Base-by-base conservation (phyloP, 2,329 filamentous ascomycete species). In the Endocalyx cinctus region DNA sequence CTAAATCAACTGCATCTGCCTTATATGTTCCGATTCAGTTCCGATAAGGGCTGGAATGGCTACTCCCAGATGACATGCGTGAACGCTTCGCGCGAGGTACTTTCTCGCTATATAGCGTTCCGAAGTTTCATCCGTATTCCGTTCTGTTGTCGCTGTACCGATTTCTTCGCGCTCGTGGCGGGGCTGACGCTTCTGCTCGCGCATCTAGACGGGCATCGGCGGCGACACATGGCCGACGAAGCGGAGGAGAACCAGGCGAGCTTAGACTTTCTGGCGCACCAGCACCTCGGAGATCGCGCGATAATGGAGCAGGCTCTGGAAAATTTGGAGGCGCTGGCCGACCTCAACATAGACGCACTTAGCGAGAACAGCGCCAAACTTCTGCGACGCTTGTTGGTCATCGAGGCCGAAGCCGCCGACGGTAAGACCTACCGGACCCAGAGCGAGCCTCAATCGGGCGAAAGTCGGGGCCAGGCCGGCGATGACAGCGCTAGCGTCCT, bases 1-100 rank as follows among this genome's bases (percentile, higher is more conserved):
- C 44, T 70, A 6, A 51, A 51, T 4, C 63, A 61, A 29, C 55
- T 69, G 2, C 66, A 70, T 42, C 46, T 70, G 4, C 67, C 66
- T 0, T 66, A 63, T 38, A 55, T 70, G 36, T 50, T 69, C 4
- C 50, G 47, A 2, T 34, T 16, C 17, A 10, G 19, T 10, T 23
- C 17, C 12, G 22, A 26, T n/a, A 19, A 27, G n/a, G 22, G 19
- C 14, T 19, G 42, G 12, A 31, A 50, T 28, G 46, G 51, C 13
- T 59, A 62, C 39, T 55, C 52, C 16, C 52, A 47, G 23, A 42
- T 55, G 1, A 52, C 59, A 4, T 62, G 59, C 33, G 51, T 57
- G 10, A 60, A 55, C 19, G 57, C 60, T 5, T 48, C 45, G 10
- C 55, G 62, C 4, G 62, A 64, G 42, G 48, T 64, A 1, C 31